phyloP scores from a whole-genome alignment of 1,139 yeast genomes.

The Sporopachydermia cereana region DNA sequence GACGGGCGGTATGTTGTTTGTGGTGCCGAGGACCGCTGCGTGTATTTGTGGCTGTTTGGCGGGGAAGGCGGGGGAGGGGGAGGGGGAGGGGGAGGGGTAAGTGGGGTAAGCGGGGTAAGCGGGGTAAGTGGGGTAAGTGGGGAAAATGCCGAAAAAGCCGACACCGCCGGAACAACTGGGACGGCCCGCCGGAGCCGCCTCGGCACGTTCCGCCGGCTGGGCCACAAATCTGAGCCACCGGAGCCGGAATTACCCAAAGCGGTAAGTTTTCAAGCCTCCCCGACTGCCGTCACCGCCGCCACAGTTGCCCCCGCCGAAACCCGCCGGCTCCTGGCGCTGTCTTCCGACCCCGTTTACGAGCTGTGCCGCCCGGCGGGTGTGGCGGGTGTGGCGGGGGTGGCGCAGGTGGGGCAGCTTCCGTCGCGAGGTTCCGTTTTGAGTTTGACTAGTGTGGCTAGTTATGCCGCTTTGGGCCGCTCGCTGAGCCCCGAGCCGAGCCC shows the following conservation, averaged over 20 bases:
- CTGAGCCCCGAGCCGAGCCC: too few relatives aligned
- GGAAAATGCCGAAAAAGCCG: background rate
- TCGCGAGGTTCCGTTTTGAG: conserved; percentile 6
- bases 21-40: conserved; percentile 35
- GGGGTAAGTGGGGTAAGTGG: background rate
- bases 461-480: conserved; percentile 1
- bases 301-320: conserved; percentile 72
- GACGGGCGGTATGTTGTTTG: conserved; percentile 33
- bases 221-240: conserved; percentile 18
- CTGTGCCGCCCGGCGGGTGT: conserved; percentile 27
- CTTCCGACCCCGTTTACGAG: conserved; percentile 73
- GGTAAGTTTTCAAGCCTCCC: conserved; percentile 69
- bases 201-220: conserved; percentile 15
- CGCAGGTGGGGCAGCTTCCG: too few relatives aligned
- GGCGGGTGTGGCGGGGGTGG: background rate
- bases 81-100: too few relatives aligned
- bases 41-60: conserved; percentile 68
- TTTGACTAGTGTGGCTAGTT: conserved; percentile 8
- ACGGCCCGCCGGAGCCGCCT: conserved; percentile 18
- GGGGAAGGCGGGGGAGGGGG: background rate
- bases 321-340: conserved; percentile 48
- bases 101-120: too few relatives aligned
- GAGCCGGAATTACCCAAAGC: conserved; percentile 31
- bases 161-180: conserved; percentile 20
- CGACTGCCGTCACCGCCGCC: conserved; percentile 62